Base-by-base conservation (phyloP, 208 protist genomes). In the Trypanosoma brucei region DNA sequence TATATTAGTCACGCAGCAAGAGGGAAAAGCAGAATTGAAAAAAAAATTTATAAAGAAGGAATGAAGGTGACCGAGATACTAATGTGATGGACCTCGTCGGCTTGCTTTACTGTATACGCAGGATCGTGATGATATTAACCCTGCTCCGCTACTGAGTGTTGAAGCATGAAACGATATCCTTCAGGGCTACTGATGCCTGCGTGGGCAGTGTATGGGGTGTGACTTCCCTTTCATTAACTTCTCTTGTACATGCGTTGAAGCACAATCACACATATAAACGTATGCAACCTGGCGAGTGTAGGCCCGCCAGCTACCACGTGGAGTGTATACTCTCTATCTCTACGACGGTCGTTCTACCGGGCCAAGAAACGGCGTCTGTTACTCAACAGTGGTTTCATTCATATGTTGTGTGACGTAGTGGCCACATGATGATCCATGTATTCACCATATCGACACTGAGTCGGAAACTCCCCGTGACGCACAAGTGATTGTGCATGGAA, bases 341-440 rank as follows among this genome's bases (percentile, higher is more conserved):
- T 56, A 48, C 56, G 72, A 36, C 36, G 72, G 66, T 78, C 72
- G 72, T 78, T 78, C 53, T 73, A 66, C 72, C 65, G 72, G 72
- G 60, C 58, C 72, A 45, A 78, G 72, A 78, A 44, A 38, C 13
- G 22, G 30, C 33, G 1, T 14, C 30, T 22, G 22, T 58, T 13
- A 34, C 14, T 14, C 44, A 49, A 5, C 37, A 40, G 56, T 36
- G 55, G 42, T 9, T 61, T 9, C 53, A 4, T 36, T 52, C 62
- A 46, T 39, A 48, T 14, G 44, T 8, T 8, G 44, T 14, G 8
- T n/a, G 9, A n/a, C 50, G 9, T 6, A 54, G n/a, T 6, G 44
- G 36, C 40, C 56, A 35, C 13, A 40, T 70, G 70, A 63, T 63
- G 54, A 65, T 65, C 62, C 58, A 56, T 76, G 70, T 50, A 70